Evolutionary conservation across 2,329 filamentous ascomycete genomes (phyloP), one percentile per base, ranked within the genome.

Genomic region (Orbilia quercus): DNA sequence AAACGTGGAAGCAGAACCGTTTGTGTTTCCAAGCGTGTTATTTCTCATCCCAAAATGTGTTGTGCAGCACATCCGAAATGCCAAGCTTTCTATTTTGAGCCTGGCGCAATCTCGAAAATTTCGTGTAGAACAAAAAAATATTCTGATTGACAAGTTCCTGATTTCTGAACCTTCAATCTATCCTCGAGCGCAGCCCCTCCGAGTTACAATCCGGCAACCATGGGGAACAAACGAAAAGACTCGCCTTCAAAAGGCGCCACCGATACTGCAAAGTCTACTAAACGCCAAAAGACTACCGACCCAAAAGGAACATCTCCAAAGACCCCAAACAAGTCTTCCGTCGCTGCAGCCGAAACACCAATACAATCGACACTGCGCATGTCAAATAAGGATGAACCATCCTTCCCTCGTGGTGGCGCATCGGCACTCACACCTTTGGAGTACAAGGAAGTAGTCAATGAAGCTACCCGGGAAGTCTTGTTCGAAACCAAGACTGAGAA

Each of bases 361-460:
- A 44, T 60, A 7, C 60, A 60, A 62, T 78, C 77, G 31, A 71
- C 77, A 16, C 59, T 78, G 31, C 75, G 75, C 48, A 54, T 54
- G 18, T 66, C 38, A 79, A 88, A 85, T 80, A 90, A 95, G 76
- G 95, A 98, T 76, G 95, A 97, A 79, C 89, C 89, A 34, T 85
- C 94, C 47, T 99, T 99, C 78, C 94, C 95, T 76, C 88, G 95
- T 84, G 95, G 95, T 64, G 96, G 95, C 45, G 94, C 88, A 59
- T 96, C 91, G 79, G 85, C 96, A 58, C 83, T 99, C 79, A 97
- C 95, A 1, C 93, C 95, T 18, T 84, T 99, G 57, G 95, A 99
- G 81, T 91, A 96, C 80, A 97, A 96, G 82, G 92, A 98, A 81
- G 98, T 99, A 75, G 90, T 95, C 78, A 89, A 96, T 69, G 90